These are phyloP conservation scores for Magnusiomyces paraingens DNA, from an alignment of 1,139 yeast species.

Conservation along the genomic window DNA sequence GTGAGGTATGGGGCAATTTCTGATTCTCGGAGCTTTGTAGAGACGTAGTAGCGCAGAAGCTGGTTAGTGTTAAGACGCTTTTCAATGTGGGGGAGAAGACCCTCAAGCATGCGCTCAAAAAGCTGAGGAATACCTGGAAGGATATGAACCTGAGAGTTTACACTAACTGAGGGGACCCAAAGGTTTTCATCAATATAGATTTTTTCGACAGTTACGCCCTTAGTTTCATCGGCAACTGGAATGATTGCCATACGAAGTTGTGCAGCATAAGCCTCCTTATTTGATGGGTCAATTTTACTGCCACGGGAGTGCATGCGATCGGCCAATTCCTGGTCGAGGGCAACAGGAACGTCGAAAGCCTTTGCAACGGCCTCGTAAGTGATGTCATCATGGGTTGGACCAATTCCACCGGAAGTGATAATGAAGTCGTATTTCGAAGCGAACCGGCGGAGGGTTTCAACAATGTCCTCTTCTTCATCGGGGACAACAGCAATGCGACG, in stretches of 20 bases:
- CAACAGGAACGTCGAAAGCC: constrained; percentile 49
- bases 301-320: constrained; percentile 51
- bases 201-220: constrained; percentile 38
- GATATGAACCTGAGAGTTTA: constrained; percentile 56
- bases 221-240: constrained; percentile 40
- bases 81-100: constrained; percentile 33
- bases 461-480: constrained; percentile 64
- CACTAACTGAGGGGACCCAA: constrained; percentile 80
- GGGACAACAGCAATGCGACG: constrained; percentile 67
- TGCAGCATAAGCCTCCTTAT: constrained; percentile 46
- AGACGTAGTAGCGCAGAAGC: constrained; percentile 51
- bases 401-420: constrained; percentile 77
- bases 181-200: constrained; percentile 46
- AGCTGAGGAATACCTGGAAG: constrained; percentile 80
- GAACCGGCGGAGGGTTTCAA: constrained; percentile 45
- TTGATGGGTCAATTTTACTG: constrained; percentile 34
- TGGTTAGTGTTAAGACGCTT: constrained; percentile 30
- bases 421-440: constrained; percentile 55
- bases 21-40: constrained; percentile 56
- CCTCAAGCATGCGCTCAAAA: constrained; percentile 49
- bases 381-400: constrained; percentile 87
- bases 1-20: constrained; percentile 60
- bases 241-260: constrained; percentile 74
- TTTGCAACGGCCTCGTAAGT: constrained; percentile 67
- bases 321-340: constrained; percentile 51